Conservation (phyloP, 164 flowering plant species). For the Paratinospora sagittata region DNA sequence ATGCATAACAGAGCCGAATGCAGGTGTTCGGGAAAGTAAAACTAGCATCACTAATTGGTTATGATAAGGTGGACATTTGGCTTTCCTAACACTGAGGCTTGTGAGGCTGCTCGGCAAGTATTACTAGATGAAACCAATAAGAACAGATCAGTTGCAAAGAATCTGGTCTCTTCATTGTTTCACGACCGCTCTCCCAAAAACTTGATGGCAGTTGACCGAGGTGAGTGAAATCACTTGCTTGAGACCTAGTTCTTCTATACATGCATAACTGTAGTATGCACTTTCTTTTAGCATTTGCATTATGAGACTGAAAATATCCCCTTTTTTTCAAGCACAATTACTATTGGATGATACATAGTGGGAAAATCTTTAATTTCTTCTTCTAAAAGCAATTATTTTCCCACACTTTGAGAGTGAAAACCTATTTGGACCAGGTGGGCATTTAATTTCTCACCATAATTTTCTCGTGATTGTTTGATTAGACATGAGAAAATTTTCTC, state of each 20-base stretch:
- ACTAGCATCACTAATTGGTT: too few relatives aligned
- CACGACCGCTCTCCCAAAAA: constrained; percentile 14
- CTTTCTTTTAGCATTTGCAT: not conserved
- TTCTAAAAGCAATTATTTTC: not conserved
- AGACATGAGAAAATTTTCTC: not conserved
- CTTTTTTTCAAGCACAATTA: not conserved
- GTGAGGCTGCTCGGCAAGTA: too few relatives aligned
- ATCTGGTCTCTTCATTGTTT: constrained; percentile 38
- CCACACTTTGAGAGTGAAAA: not conserved
- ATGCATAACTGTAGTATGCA: not conserved
- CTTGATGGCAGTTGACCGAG: constrained; percentile 14
- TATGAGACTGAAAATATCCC: not conserved
- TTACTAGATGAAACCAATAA: constrained; percentile 36
- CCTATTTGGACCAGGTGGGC: not conserved
- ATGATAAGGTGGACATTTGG: too few relatives aligned
- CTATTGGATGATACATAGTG: not conserved
- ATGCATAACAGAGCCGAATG: constrained; percentile 42
- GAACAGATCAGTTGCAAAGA: constrained; percentile 44
- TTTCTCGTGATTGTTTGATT: too few relatives aligned
- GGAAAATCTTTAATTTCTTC: not conserved
- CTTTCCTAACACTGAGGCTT: too few relatives aligned
- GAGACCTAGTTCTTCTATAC: constrained; percentile 9
- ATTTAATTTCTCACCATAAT: not conserved
- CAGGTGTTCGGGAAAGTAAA: constrained; percentile 23
- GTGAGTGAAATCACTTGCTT: constrained; percentile 27